Percentiles rank a stretch among this genome's conserved stretches.
Conservation (phyloP, 805 yeast species). For the Candida tallmaniae region DNA sequence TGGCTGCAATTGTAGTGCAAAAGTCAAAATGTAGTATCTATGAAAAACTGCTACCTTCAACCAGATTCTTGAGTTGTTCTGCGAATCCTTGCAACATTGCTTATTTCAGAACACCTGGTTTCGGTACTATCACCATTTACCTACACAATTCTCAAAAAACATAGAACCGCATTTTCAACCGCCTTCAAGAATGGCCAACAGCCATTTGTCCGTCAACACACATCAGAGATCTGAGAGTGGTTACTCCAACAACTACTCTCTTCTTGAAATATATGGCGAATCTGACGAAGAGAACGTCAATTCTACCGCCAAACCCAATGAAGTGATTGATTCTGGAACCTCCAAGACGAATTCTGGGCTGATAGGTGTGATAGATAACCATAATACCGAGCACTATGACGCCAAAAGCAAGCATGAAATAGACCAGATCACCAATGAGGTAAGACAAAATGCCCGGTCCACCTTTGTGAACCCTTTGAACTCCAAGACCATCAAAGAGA, state of each 20-base stretch:
- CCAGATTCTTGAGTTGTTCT: too few relatives aligned
- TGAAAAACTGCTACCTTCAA: too few relatives aligned
- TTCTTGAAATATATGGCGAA: conserved; percentile 31
- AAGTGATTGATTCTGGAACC: background rate
- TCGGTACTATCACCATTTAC: too few relatives aligned
- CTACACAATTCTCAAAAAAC: too few relatives aligned
- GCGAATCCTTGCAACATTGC: too few relatives aligned
- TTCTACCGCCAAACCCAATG: background rate
- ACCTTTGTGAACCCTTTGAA: conserved; percentile 9
- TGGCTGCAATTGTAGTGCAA: too few relatives aligned
- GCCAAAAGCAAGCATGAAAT: background rate
- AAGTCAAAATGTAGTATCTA: too few relatives aligned
- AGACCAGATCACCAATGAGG: conserved; percentile 6
- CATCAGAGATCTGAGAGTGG: conserved; percentile 29
- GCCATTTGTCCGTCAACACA: background rate
- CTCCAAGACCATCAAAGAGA: conserved; percentile 7
- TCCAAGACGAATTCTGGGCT: background rate
- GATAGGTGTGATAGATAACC: background rate
- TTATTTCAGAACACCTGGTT: too few relatives aligned
- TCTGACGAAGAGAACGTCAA: conserved; percentile 6
- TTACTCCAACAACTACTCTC: conserved; percentile 32
- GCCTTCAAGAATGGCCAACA: too few relatives aligned
- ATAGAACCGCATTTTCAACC: too few relatives aligned
- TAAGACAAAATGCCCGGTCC: conserved; percentile 7
- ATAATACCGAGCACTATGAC: background rate